Conservation (phyloP, 2,329 filamentous ascomycete species). For the Fusarium setosum region DNA sequence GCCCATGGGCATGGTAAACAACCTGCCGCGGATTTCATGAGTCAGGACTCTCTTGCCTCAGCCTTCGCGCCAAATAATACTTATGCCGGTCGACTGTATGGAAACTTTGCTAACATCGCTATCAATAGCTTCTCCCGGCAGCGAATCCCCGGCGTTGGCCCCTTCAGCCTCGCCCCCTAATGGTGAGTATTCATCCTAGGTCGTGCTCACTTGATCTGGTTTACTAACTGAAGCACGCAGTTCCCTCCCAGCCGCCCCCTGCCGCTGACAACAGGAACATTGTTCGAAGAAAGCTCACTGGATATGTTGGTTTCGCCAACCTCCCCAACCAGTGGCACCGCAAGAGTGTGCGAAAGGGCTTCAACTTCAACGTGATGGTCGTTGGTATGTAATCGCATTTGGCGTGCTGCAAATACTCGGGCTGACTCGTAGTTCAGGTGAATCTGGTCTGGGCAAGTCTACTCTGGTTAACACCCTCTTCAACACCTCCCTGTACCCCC, state of each 20-base stretch:
- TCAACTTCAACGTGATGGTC: slow-evolving; percentile 99
- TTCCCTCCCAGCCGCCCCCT: slow-evolving; percentile 54
- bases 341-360: slow-evolving; percentile 99
- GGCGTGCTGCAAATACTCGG: background rate
- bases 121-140: slow-evolving; percentile 58
- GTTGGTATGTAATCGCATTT: slow-evolving; percentile 77
- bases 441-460: slow-evolving; percentile 99
- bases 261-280: slow-evolving; percentile 86
- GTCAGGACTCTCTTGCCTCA: slow-evolving; percentile 49
- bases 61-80: slow-evolving; percentile 26
- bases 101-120: slow-evolving; percentile 49
- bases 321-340: slow-evolving; percentile 99
- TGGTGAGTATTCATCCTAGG: slow-evolving; percentile 47
- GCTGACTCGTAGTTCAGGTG: slow-evolving; percentile 69
- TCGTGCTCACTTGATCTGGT: background rate
- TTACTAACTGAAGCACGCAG: slow-evolving; percentile 32
- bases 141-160: slow-evolving; percentile 56
- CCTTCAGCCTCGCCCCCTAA: slow-evolving; percentile 53
- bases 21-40: slow-evolving; percentile 34
- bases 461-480: slow-evolving; percentile 99
- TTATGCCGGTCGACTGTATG: slow-evolving; percentile 3
- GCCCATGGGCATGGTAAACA: background rate
- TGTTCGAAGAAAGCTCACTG: slow-evolving; percentile 96
- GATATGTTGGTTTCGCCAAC: slow-evolving; percentile 98
- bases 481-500: slow-evolving; percentile 98